Base-by-base conservation (phyloP, 345 rosid genomes). In the Eucalyptus cloeziana region DNA sequence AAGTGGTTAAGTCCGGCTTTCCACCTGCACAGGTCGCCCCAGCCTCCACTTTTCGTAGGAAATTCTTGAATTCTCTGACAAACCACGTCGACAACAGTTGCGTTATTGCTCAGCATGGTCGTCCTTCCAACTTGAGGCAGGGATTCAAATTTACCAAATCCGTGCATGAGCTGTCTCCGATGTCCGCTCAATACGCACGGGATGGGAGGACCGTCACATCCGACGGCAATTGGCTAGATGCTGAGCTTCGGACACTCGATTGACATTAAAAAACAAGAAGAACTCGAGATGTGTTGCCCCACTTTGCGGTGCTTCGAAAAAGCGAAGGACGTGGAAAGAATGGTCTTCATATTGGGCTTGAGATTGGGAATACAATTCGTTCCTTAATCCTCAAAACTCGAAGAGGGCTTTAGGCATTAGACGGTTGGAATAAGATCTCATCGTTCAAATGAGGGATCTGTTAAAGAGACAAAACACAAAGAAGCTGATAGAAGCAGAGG, bases 21-120 rank as follows among this genome's bases (percentile, higher is more conserved):
- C 10, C 0, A 6, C 0, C 1, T 3, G 10, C 8, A 8, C 58
- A 0, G 0, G 58, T 0, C 25, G 10, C 0, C 58, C 4, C 58
- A 52, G 10, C 25, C 58, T 52, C 25, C 0, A 21, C 58, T 52
- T 21, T 21, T 52, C 24, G 25, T 52, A 3, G 58, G 58, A 3
- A 21, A 21, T 52, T 52, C 25, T 52, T 21, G 0, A 52, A 21
- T 52, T 52, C 58, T 52, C 58, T 25, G 58, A 52, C 21, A 21
- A 52, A 21, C 58, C 58, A 19, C 58, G 58, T 21, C 0, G 58
- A 52, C 10, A 52, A 52, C 25, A 0, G 58, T 52, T 5, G 25
- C 10, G 10, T 1, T 21, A 67, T n/a, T 8, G 21, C 76, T 64
- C 11, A 4, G 10, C 21, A 16, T 31, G 0, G 3, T 15, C 21